Percentiles rank a stretch among this genome's conserved stretches.
Conservation (phyloP, 192 early-diverging fungal genomes). For the Blastocladiella britannica region DNA sequence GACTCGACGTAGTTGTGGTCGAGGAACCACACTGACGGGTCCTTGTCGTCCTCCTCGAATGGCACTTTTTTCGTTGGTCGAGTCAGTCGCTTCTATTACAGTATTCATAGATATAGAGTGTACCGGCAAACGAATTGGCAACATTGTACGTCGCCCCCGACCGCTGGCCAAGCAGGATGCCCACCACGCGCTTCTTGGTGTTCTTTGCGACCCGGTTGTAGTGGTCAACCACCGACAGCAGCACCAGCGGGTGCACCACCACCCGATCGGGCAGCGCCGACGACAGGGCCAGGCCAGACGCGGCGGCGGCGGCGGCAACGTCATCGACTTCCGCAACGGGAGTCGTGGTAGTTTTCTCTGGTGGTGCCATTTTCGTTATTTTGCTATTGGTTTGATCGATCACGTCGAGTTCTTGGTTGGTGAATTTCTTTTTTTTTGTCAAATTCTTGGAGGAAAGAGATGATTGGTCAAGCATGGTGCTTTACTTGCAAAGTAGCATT, state of each 20-base stretch:
- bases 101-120: neutral
- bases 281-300: neutral
- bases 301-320: neutral
- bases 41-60: slow-evolving; percentile 98
- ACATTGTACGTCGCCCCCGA: slow-evolving; percentile 78
- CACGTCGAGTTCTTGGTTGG: too few species aligned
- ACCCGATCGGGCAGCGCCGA: slow-evolving; percentile 18
- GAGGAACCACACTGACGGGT: slow-evolving; percentile 92
- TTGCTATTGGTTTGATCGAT: too few species aligned
- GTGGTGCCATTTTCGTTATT: too few species aligned
- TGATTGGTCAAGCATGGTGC: too few species aligned
- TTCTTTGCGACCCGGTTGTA: slow-evolving; percentile 89
- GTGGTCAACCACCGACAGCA: slow-evolving; percentile 97
- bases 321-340: too few species aligned
- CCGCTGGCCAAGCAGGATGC: slow-evolving; percentile 81
- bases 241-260: slow-evolving; percentile 86
- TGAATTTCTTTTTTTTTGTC: too few species aligned
- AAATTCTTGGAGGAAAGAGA: too few species aligned
- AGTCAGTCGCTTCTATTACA: neutral
- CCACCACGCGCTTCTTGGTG: slow-evolving; percentile 90
- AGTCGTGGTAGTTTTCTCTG: too few species aligned
- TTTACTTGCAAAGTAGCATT: too few species aligned
- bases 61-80: slow-evolving; percentile 43
- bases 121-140: slow-evolving; percentile 95
- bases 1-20: slow-evolving; percentile 99